phyloP scores from a whole-genome alignment of 2,329 filamentous ascomycete species.

The Penicillium sp. region DNA sequence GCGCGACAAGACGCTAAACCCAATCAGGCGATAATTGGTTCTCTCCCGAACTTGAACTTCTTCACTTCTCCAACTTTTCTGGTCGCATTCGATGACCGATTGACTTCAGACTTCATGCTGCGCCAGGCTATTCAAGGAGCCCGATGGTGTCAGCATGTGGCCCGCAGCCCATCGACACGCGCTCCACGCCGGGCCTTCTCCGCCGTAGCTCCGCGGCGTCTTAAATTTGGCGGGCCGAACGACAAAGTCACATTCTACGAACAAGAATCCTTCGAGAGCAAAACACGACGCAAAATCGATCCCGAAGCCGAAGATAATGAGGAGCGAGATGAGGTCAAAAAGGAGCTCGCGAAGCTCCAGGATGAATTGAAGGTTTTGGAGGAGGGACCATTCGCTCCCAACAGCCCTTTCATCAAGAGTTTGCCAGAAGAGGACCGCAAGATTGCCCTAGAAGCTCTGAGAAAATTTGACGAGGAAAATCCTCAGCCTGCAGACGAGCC shows the following conservation, averaged over 20 bases:
- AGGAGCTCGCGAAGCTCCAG: slow-evolving; percentile 41
- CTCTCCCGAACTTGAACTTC: slow-evolving; percentile 23
- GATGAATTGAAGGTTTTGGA: slow-evolving; percentile 40
- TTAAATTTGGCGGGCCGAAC: slow-evolving; percentile 37
- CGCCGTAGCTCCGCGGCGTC: slow-evolving; percentile 28
- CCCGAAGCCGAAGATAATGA: slow-evolving; percentile 40
- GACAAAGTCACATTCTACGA: slow-evolving; percentile 46
- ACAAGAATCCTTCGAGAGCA: slow-evolving; percentile 38
- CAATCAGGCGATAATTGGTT: slow-evolving; percentile 29
- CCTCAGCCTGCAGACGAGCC: slow-evolving; percentile 21
- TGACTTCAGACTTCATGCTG: slow-evolving; percentile 42
- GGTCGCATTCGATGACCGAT: slow-evolving; percentile 32
- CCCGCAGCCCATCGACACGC: slow-evolving; percentile 33
- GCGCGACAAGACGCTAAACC: slow-evolving; percentile 32
- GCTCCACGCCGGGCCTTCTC: slow-evolving; percentile 33
- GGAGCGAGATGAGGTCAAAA: slow-evolving; percentile 38
- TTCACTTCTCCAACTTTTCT: slow-evolving; percentile 12
- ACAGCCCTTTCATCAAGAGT: slow-evolving; percentile 44
- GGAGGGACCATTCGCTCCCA: slow-evolving; percentile 44
- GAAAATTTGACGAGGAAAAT: slow-evolving; percentile 42
- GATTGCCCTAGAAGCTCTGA: slow-evolving; percentile 43
- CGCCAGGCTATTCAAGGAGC: slow-evolving; percentile 44
- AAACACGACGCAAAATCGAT: slow-evolving; percentile 37
- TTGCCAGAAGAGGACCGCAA: slow-evolving; percentile 43
- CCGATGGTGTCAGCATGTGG: slow-evolving; percentile 45